Evolutionary conservation across 805 yeast genomes (phyloP), one percentile per base, ranked within the genome.

Genomic region (Lachancea fermentati): DNA sequence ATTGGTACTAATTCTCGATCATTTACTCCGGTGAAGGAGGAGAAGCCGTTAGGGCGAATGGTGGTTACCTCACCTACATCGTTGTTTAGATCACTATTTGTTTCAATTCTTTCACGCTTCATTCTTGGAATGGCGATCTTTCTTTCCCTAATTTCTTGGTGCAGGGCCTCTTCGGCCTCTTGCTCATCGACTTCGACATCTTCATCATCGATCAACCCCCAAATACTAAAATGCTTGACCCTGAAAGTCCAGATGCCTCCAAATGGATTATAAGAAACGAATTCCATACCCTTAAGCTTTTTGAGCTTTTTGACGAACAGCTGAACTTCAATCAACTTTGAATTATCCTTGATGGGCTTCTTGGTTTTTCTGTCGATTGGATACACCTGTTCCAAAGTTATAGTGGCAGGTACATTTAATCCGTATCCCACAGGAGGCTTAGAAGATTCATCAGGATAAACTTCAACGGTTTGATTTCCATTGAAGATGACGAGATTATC

Each of bases 141-240:
- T 16, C 37, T 39, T 22, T 25, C 32, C 17, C 29, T 42, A 32
- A 31, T 29, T 18, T 19, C 41, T 26, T 19, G 35, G 19, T 24
- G 30, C 11, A 17, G 50, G 42, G 28, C 50, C 26, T 53, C 33
- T 47, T 60, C 42, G 43, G 47, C 57, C 16, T 70, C 62, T 18
- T 71, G 73, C 8, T 67, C 70, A 47, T 78, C 87, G 31, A 76
- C 69, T 29, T 73, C 75, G 11, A 68, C 79, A 30, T 72, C 78
- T 16, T 72, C 78, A 18, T 81, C 86, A 48, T 79, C 84, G 13
- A 81, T 72, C 29, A 93, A 63, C 5, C 97, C 97, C 96, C 97
- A 93, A 4, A 85, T 76, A 66, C 96, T 87, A 55, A 93, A 93
- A 66, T 93, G 98, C 50, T 83, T 79, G 6, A 89, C 96, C 50